Percentiles rank a stretch among this genome's conserved stretches.
Conservation (phyloP, 805 yeast species). For the Yamadazyma akitaensis region DNA sequence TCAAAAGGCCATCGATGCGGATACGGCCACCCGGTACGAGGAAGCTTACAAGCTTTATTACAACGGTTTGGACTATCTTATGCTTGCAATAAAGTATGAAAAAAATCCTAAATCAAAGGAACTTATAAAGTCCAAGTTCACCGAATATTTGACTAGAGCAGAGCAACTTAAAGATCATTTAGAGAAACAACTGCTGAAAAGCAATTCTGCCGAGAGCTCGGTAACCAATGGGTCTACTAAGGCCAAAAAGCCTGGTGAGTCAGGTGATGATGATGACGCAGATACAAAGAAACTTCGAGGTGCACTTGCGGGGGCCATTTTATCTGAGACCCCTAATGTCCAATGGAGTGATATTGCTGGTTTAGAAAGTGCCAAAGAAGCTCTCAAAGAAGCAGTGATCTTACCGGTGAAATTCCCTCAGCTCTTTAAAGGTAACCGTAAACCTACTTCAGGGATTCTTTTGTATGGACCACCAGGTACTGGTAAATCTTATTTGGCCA, state of each 20-base stretch:
- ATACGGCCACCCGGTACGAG: constrained; percentile 81
- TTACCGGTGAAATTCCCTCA: constrained; percentile 96
- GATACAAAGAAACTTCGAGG: constrained; percentile 88
- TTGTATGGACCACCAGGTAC: constrained; percentile 82
- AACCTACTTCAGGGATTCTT: constrained; percentile 87
- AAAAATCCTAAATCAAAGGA: constrained; percentile 88
- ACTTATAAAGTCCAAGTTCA: constrained; percentile 79
- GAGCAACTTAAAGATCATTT: constrained; percentile 90
- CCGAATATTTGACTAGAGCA: constrained; percentile 88
- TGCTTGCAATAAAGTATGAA: constrained; percentile 92
- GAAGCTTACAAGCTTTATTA: constrained; percentile 93
- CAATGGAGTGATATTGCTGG: constrained; percentile 97
- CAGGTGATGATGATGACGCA: constrained; percentile 54
- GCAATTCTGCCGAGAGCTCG: constrained; percentile 45
- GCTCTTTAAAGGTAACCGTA: constrained; percentile 87
- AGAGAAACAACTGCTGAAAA: constrained; percentile 56
- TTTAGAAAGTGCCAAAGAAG: constrained; percentile 90
- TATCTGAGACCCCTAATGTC: constrained; percentile 89
- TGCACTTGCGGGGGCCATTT: constrained; percentile 87
- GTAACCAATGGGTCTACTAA: constrained; percentile 58
- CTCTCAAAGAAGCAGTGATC: constrained; percentile 94
- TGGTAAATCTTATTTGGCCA: constrained; percentile 94
- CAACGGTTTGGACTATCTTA: constrained; percentile 88
- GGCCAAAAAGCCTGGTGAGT: constrained; percentile 45
- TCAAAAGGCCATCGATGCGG: constrained; percentile 93